Percentiles rank a stretch among this genome's conserved stretches.
Conservation (phyloP, 768 basidiomycete species). For the Phanerochaete sordida region DNA sequence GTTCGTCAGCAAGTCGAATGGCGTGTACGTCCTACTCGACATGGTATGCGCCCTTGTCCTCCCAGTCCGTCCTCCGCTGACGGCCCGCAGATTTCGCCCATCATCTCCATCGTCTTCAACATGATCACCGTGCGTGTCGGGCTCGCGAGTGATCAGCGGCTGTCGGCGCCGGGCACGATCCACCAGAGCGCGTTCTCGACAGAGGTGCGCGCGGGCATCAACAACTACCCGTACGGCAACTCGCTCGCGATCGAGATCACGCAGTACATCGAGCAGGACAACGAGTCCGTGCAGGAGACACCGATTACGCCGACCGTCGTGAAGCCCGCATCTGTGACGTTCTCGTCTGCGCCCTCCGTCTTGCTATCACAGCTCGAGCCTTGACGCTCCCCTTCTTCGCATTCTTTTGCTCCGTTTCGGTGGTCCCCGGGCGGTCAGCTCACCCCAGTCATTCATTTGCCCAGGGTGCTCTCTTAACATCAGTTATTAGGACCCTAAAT, state of each 20-base stretch:
- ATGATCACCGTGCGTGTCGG: constrained; percentile 40
- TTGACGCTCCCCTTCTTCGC: background rate
- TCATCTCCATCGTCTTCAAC: constrained; percentile 40
- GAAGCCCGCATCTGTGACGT: background rate
- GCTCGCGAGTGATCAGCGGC: constrained; percentile 1
- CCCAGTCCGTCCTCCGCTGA: background rate
- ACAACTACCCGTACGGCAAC: background rate
- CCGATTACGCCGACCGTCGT: background rate
- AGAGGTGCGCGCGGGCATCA: constrained; percentile 6
- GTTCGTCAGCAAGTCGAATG: constrained; percentile 26
- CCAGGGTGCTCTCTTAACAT: background rate
- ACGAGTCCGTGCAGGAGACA: constrained; percentile 1
- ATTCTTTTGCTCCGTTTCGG: background rate
- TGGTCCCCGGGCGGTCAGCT: background rate
- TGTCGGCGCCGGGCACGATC: constrained; percentile 4
- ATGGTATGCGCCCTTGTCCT: too few relatives aligned
- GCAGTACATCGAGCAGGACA: constrained; percentile 18
- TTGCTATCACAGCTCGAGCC: background rate
- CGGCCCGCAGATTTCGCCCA: constrained; percentile 29
- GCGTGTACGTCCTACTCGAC: constrained; percentile 32
- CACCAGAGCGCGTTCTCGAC: constrained; percentile 12
- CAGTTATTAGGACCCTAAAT: background rate
- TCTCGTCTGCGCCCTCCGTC: background rate
- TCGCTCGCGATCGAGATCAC: constrained; percentile 20
- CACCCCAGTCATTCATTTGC: background rate